These are phyloP conservation scores for Candida odintsovae DNA, from an alignment of 805 yeast species.

Conservation along the genomic window DNA sequence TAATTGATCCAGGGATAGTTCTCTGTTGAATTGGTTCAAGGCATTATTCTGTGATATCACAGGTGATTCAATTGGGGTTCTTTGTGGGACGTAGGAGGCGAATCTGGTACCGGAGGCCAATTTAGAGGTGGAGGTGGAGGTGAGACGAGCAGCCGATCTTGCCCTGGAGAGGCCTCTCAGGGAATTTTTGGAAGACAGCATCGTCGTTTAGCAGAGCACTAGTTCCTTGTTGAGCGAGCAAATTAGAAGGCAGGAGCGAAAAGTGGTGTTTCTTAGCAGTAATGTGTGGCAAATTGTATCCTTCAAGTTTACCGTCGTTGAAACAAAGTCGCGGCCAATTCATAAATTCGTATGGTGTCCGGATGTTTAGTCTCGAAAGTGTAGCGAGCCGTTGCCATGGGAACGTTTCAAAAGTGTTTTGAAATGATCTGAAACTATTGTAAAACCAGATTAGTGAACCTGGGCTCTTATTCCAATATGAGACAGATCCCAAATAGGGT, in stretches of 20 bases:
- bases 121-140: background rate
- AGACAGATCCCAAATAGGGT: background rate
- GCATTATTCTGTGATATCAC: background rate
- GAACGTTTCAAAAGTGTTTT: background rate
- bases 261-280: no score
- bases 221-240: background rate
- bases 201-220: background rate
- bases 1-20: constrained; percentile 13
- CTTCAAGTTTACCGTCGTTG: background rate
- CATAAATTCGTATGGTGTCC: background rate
- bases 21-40: constrained; percentile 1
- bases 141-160: background rate
- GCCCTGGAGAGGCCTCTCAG: constrained; percentile 1
- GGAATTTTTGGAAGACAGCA: constrained; percentile 7
- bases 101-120: constrained; percentile 1
- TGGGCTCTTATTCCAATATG: background rate
- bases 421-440: background rate
- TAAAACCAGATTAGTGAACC: background rate
- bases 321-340: background rate
- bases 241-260: background rate
- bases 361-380: background rate
- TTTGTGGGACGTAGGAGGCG: constrained; percentile 6
- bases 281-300: background rate
- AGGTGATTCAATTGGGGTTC: background rate
- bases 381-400: background rate